Base-by-base conservation (phyloP, 257 asterid species). In the Solanum etuberosum region DNA sequence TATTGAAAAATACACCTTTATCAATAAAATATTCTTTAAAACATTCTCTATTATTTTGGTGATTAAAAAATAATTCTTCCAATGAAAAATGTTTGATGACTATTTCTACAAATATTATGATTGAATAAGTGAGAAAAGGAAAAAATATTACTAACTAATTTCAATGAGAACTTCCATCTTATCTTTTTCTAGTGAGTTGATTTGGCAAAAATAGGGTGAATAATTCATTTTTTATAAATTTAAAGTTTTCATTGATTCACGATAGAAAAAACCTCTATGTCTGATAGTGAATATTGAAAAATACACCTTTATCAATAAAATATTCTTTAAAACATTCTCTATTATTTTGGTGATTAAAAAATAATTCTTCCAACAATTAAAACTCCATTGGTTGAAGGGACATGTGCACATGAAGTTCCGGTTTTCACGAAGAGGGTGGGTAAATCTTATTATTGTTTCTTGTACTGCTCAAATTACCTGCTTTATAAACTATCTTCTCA, bases 371-470 rank as follows among this genome's bases (percentile, higher is more conserved):
- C 29, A 61, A 61, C 27, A 51, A 51, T 51, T 51, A 59, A 61
- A 61, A 61, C 31, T 11, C 16, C 37, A 31, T 6, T 31, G 12
- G 6, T 11, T 73, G 14, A 86, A 80, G 70, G 31, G 85, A 35
- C 32, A 38, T 27, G 67, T 29, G 74, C 92, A 91, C 91, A 88
- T 91, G 92, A 88, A 18, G 31, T 65, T 85, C 95, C 94, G 90
- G 90, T 54, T 85, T 91, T 92, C 81, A 85, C 88, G 96, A 86
- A 86, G 85, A 65, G 86, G 88, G 90, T 89, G 74, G 92, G 92
- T 89, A 86, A 86, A 85, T 85, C 88, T 89, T 92, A 90, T 93
- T 82, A 92, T 91, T 82, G 85, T 93, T 37, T 81, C 94, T 91
- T 90, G 92, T 91, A 87, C 92, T 67, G 40, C 92, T 86, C 78